These are phyloP conservation scores for Incumbomyces delicatus DNA, from an alignment of 2,329 filamentous ascomycete genomes.

Conservation along the genomic window DNA sequence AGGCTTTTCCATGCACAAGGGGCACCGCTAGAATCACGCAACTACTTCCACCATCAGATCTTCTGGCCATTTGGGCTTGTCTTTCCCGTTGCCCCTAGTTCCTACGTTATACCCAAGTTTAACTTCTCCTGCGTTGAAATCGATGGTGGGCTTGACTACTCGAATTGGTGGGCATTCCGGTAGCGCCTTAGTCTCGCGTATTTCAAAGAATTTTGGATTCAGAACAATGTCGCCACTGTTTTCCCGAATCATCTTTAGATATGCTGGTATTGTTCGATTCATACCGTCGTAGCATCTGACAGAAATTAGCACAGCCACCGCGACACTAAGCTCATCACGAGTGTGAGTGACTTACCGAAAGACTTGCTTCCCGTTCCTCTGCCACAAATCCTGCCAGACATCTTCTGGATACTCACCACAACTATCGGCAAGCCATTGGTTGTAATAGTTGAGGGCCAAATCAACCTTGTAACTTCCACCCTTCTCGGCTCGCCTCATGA, in stretches of 20 bases:
- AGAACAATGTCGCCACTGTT: constrained; percentile 34
- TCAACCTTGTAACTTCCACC: constrained; percentile 30
- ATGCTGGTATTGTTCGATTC: constrained; percentile 32
- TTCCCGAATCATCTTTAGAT: constrained; percentile 32
- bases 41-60: constrained; percentile 24
- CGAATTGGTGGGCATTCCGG: constrained; percentile 26
- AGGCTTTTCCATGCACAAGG: too few species aligned
- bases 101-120: constrained; percentile 39
- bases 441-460: constrained; percentile 27
- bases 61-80: constrained; percentile 40
- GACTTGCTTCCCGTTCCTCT: constrained; percentile 35
- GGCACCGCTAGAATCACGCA: too few species aligned
- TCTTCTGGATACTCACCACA: constrained; percentile 31
- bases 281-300: constrained; percentile 36
- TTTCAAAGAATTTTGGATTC: constrained; percentile 41
- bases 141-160: constrained; percentile 38
- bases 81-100: constrained; percentile 42
- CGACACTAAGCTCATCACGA: too few species aligned
- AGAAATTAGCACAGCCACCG: neutral
- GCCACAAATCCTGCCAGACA: constrained; percentile 42
- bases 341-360: constrained; percentile 35
- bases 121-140: constrained; percentile 26
- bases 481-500: constrained; percentile 51
- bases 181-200: constrained; percentile 29
- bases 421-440: constrained; percentile 33